Percentiles rank a stretch among this genome's conserved stretches.
phyloP scores from a whole-genome alignment of 129 eudicot species.

The Rutidosis leptorrhynchoides region DNA sequence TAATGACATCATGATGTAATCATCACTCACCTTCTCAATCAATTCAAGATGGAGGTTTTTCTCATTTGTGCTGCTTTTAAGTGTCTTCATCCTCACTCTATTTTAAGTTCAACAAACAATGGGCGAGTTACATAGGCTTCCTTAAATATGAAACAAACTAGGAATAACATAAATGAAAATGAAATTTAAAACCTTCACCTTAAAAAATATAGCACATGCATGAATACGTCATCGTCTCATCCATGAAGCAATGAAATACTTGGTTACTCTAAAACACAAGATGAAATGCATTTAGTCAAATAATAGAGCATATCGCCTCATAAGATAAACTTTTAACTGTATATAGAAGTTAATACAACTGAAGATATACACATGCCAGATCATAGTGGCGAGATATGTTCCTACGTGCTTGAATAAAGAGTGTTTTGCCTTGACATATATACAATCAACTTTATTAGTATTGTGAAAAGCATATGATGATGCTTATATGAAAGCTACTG shows the following conservation, averaged over 20 bases:
- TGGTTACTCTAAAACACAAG: slow-evolving; percentile 57
- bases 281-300: not conserved
- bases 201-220: slow-evolving; percentile 89
- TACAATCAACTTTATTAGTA: not conserved
- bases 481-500: no score
- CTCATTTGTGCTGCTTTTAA: slow-evolving; percentile 69
- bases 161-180: not conserved
- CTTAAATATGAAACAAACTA: no score
- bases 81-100: slow-evolving; percentile 68
- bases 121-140: no score
- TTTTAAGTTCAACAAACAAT: not conserved
- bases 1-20: no score
- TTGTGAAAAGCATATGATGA: not conserved
- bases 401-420: slow-evolving; percentile 87
- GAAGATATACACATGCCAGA: slow-evolving; percentile 38
- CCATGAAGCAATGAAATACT: slow-evolving; percentile 78
- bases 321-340: not conserved
- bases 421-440: slow-evolving; percentile 53
- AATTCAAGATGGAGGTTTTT: slow-evolving; percentile 58
- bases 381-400: slow-evolving; percentile 96
- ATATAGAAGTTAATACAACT: no score
- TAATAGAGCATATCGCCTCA: not conserved
- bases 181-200: slow-evolving; percentile 40
- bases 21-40: slow-evolving; percentile 58
- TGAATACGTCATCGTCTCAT: slow-evolving; percentile 89